Percentiles rank a stretch among this genome's conserved stretches.
Conservation (phyloP, 441 rosid genomes). For the Oxalis stricta region DNA sequence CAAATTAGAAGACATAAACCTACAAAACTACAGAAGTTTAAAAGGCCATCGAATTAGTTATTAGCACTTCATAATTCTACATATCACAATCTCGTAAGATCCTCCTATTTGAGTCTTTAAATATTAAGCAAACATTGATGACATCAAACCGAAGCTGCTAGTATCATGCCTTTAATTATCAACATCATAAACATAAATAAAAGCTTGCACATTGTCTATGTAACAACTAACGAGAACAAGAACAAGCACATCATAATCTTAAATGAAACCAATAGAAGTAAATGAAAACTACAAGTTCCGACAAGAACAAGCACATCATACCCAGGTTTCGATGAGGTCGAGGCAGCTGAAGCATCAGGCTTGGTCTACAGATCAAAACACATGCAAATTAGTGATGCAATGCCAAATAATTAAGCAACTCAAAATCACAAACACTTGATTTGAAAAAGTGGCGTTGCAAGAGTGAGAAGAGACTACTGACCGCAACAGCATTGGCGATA, state of each 20-base stretch:
- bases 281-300: background rate
- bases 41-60: too few species aligned
- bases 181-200: too few species aligned
- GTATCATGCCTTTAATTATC: too few species aligned
- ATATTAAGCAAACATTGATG: too few species aligned
- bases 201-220: too few species aligned
- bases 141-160: too few species aligned
- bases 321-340: slow-evolving; percentile 52
- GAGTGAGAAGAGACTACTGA: slow-evolving; percentile 6
- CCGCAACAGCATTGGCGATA: slow-evolving; percentile 59
- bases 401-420: background rate
- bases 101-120: too few species aligned
- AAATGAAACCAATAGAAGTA: background rate
- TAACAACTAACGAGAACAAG: too few species aligned
- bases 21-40: too few species aligned
- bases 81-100: too few species aligned
- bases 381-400: background rate
- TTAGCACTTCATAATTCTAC: too few species aligned
- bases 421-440: background rate
- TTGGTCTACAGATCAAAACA: slow-evolving; percentile 26
- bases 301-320: slow-evolving; percentile 9
- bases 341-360: slow-evolving; percentile 27
- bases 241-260: slow-evolving; percentile 1
- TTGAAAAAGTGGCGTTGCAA: background rate
- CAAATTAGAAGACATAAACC: too few species aligned